Evolutionary conservation across 495 filamentous ascomycete genomes (phyloP).

Genomic region (Hypomontagnella monticulosa): DNA sequence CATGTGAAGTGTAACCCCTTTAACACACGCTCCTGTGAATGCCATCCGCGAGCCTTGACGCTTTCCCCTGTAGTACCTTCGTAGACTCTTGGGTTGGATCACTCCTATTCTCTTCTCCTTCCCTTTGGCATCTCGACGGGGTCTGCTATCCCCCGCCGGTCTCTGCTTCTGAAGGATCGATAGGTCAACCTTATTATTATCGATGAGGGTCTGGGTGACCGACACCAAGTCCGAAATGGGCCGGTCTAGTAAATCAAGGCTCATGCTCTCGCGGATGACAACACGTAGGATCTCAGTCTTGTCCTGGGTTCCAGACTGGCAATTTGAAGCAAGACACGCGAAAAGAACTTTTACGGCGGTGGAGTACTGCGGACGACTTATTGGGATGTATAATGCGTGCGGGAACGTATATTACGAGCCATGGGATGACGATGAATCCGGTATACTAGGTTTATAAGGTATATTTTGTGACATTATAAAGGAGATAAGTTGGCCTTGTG

Average conservation of each 20-base stretch:
- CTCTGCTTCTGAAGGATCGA: constrained; percentile 53
- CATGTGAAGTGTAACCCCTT: constrained; percentile 4
- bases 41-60: constrained; percentile 62
- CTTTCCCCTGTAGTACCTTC: constrained; percentile 17
- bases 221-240: constrained; percentile 65
- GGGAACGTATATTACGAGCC: no score
- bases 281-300: constrained; percentile 74
- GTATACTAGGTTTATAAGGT: no score
- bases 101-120: constrained; percentile 27
- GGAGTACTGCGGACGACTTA: no score
- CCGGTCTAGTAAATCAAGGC: constrained; percentile 71
- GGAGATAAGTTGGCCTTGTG: no score
- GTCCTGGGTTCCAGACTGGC: constrained; percentile 46
- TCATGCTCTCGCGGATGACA: constrained; percentile 75
- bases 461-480: no score
- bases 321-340: no score
- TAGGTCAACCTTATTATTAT: constrained; percentile 59
- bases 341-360: no score
- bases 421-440: no score
- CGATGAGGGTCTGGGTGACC: constrained; percentile 66
- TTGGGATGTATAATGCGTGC: no score
- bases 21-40: constrained; percentile 69
- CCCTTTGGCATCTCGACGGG: constrained; percentile 3
- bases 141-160: constrained; percentile 38
- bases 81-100: constrained; percentile 33